Percentiles rank a stretch among this genome's conserved stretches.
Conservation (phyloP, 108 stramenopile genomes). For the Nitzschia palea region DNA sequence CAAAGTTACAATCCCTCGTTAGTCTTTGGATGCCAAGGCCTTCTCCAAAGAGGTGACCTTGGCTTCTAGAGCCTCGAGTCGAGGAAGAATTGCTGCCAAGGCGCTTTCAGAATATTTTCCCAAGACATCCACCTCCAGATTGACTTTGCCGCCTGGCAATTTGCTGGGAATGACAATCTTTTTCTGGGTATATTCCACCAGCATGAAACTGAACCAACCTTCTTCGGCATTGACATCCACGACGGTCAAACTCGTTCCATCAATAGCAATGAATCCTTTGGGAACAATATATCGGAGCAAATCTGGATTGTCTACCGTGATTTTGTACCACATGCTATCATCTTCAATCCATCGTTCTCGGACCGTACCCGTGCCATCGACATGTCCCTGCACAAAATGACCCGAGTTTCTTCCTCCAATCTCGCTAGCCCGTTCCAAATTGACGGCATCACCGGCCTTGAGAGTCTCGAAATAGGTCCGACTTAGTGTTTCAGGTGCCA, state of each 20-base stretch:
- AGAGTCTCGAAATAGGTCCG: constrained; percentile 79
- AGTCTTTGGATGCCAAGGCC: constrained; percentile 1
- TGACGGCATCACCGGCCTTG: constrained; percentile 67
- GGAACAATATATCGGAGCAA: constrained; percentile 94
- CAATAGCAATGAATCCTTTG: constrained; percentile 98
- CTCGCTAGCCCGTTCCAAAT: constrained; percentile 91
- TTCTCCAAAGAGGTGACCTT: constrained; percentile 68
- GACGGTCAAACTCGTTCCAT: constrained; percentile 96
- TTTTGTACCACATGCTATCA: constrained; percentile 90
- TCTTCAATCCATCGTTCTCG: constrained; percentile 77
- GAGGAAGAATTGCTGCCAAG: constrained; percentile 67
- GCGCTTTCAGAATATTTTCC: constrained; percentile 92
- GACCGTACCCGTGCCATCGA: constrained; percentile 90
- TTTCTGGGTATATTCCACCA: constrained; percentile 98
- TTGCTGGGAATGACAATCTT: constrained; percentile 87
- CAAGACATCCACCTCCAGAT: constrained; percentile 96
- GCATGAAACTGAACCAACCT: constrained; percentile 96
- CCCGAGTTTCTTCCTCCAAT: constrained; percentile 95
- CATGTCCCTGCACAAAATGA: constrained; percentile 98
- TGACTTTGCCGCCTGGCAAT: constrained; percentile 74
- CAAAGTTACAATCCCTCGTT: background rate
- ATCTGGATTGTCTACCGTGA: constrained; percentile 46
- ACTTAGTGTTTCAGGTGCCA: constrained; percentile 93
- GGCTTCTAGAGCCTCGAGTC: constrained; percentile 81
- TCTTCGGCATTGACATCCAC: constrained; percentile 64